A percentile compares a stretch with the other conserved stretches of the same genome.
Evolutionary conservation across 371 early-diverging fungal species (phyloP).

Genomic region (Syncephalastrum monosporum): DNA sequence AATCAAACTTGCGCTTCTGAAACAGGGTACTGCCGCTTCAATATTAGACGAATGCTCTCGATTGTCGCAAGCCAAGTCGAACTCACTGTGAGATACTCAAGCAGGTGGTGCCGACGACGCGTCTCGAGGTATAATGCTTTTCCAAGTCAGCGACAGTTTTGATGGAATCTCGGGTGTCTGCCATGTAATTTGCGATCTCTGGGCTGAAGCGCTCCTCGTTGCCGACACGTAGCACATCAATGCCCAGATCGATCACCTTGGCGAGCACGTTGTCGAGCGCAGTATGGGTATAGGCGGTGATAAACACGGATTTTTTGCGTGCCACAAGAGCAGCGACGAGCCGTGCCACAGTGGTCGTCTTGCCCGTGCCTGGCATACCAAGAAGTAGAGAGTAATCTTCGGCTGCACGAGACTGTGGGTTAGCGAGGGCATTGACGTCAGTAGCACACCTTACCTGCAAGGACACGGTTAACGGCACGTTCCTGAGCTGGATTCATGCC

Average conservation of each 20-base stretch:
- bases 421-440: not conserved
- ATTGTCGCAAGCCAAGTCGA: not conserved
- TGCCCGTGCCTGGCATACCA: constrained; percentile 99
- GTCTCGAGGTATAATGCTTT: constrained; percentile 53
- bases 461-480: constrained; percentile 56
- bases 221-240: constrained; percentile 75
- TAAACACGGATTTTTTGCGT: constrained; percentile 77
- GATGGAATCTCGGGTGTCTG: constrained; percentile 10
- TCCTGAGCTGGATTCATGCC: constrained; percentile 70
- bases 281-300: constrained; percentile 95
- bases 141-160: constrained; percentile 57
- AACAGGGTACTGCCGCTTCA: constrained; percentile 49
- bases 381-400: constrained; percentile 91
- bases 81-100: constrained; percentile 83
- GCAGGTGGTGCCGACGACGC: constrained; percentile 89
- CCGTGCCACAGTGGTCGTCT: constrained; percentile 90
- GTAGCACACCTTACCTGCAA: constrained; percentile 31
- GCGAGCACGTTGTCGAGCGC: constrained; percentile 94
- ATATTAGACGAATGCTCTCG: not conserved
- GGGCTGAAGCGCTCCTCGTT: constrained; percentile 31
- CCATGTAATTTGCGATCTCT: constrained; percentile 49
- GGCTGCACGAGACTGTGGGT: constrained; percentile 34
- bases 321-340: constrained; percentile 75
- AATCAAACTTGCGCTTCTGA: constrained; percentile 84
- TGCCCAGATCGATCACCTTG: constrained; percentile 67